Conservation (phyloP, 495 filamentous ascomycete genomes). For the Penicillium parvum region DNA sequence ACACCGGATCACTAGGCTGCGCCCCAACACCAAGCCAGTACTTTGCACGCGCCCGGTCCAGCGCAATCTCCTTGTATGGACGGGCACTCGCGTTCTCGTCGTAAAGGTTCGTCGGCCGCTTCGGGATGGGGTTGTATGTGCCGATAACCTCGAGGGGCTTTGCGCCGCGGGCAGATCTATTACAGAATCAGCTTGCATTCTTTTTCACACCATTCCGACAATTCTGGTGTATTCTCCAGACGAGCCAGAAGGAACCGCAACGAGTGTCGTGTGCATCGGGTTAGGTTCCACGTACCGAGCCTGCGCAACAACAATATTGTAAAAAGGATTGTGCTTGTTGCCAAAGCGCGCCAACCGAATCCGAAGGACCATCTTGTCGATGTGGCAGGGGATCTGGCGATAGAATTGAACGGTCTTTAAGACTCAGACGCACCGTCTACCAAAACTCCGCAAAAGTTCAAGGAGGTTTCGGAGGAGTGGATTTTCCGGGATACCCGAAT, state of each 20-base stretch:
- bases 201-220: not conserved
- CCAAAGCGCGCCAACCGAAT: constrained; percentile 94
- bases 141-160: constrained; percentile 91
- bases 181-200: constrained; percentile 1
- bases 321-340: constrained; percentile 77
- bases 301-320: constrained; percentile 95
- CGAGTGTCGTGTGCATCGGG: not conserved
- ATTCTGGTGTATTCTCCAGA: not conserved
- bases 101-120: constrained; percentile 56
- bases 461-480: constrained; percentile 19
- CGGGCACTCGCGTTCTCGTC: constrained; percentile 55
- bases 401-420: not conserved
- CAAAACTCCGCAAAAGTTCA: constrained; percentile 29
- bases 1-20: constrained; percentile 83
- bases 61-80: constrained; percentile 80
- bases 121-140: constrained; percentile 89
- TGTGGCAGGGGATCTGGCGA: constrained; percentile 5
- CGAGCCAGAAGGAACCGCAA: not conserved
- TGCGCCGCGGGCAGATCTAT: constrained; percentile 66
- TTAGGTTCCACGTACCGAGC: constrained; percentile 65
- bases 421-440: not conserved
- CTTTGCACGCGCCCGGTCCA: constrained; percentile 74
- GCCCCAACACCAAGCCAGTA: constrained; percentile 98
- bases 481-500: constrained; percentile 22
- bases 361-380: constrained; percentile 74